Base-by-base conservation (phyloP, 352 stramenopile species). In the Globisporangium paddicum region DNA sequence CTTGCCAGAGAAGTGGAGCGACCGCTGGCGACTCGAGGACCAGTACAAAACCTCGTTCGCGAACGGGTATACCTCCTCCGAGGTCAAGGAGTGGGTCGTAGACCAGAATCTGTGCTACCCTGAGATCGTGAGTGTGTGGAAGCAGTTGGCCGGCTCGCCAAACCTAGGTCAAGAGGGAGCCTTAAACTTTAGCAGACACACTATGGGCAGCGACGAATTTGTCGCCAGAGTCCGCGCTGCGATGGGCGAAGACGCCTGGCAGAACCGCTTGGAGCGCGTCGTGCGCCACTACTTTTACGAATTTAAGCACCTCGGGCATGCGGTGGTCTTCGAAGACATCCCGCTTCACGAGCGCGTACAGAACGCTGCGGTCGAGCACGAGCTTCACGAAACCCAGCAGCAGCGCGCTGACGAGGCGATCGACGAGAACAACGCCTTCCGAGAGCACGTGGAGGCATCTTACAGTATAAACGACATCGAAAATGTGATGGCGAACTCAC, bases 201-300 rank as follows among this genome's bases (percentile, higher is more conserved):
- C 26, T 1, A 4, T 59, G n/a, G 58, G 67, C 8, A 80, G 75
- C 28, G 69, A 82, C 26, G 64, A 62, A 7, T 90, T 88, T 62
- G 73, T 85, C 11, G 32, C 58, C 2, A 46, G 60, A 21, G 82
- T 90, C 21, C 63, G 64, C 19, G 18, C 40, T 3, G 58, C 30
- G 6, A 71, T 89, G 48, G 63, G 58, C 32, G 48, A 62, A n/a
- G 40, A 64, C 3, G 38, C 25, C 18, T 92, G 82, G 79, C 71
- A 89, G 46, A 38, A 57, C 40, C 74, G 76, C 5, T 87, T 82
- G 50, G 60, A 79, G 28, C 73, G 77, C 2, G 60, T 87, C 23
- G 76, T 84, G 42, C 73, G 71, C 0, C 63, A 86, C 30, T 87
- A 82, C 50, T 90, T 78, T 46, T 92, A 87, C 58, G 82, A 92